These are phyloP conservation scores for Pyrrhoderma noxium DNA, from an alignment of 1,284 basidiomycete species.

Conservation along the genomic window DNA sequence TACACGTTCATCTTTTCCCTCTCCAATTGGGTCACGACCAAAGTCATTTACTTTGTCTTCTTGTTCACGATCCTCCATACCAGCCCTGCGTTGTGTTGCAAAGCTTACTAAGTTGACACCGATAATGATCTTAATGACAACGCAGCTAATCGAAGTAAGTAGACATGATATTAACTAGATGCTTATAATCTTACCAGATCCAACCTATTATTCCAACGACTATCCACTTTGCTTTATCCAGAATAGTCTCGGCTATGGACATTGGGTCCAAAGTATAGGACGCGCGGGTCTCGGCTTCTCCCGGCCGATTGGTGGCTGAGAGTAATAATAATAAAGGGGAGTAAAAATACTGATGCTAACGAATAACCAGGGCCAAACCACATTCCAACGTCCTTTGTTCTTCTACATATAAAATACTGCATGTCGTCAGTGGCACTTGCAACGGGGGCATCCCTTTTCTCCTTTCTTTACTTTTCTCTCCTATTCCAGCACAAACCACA, in stretches of 20 bases:
- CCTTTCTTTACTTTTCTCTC: too few species aligned
- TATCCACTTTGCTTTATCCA: slow-evolving; percentile 55
- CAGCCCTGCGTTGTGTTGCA: slow-evolving; percentile 65
- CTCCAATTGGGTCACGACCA: slow-evolving; percentile 79
- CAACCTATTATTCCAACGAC: slow-evolving; percentile 67
- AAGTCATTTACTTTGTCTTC: slow-evolving; percentile 78
- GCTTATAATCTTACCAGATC: slow-evolving; percentile 60
- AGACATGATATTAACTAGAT: not conserved
- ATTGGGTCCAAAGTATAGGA: slow-evolving; percentile 31
- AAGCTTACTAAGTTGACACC: slow-evolving; percentile 83
- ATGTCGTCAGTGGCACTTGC: too few species aligned
- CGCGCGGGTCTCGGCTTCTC: too few species aligned
- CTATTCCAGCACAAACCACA: too few species aligned
- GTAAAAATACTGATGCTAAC: too few species aligned
- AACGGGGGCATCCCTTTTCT: too few species aligned
- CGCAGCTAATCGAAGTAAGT: slow-evolving; percentile 41
- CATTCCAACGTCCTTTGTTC: too few species aligned
- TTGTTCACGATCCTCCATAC: slow-evolving; percentile 67
- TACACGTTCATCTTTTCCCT: slow-evolving; percentile 79
- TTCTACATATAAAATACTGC: too few species aligned
- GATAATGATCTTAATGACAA: slow-evolving; percentile 82
- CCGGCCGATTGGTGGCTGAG: too few species aligned
- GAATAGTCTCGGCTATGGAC: slow-evolving; percentile 26
- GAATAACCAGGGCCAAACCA: too few species aligned
- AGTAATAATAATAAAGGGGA: too few species aligned